These are phyloP conservation scores for Starmerella cellae DNA, from an alignment of 805 yeast species.

Conservation along the genomic window DNA sequence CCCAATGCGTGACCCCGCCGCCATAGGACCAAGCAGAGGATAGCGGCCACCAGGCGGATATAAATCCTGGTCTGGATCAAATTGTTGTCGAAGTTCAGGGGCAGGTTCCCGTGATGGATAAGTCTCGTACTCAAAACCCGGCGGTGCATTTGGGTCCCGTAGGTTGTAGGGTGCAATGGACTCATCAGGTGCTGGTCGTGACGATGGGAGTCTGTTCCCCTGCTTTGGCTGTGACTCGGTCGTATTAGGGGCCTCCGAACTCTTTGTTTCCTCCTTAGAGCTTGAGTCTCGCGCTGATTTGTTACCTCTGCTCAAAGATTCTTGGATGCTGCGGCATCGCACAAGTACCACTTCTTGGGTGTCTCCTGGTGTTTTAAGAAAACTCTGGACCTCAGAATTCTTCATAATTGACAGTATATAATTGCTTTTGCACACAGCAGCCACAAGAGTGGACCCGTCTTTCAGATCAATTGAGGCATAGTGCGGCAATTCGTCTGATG, in stretches of 20 bases:
- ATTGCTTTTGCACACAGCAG: background rate
- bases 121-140: conserved; percentile 35
- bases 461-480: background rate
- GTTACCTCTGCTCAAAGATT: no score
- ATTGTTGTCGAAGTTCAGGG: conserved; percentile 6
- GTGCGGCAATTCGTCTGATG: no score
- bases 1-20: conserved; percentile 20
- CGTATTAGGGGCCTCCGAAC: no score
- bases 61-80: conserved; percentile 30
- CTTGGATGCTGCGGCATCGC: no score
- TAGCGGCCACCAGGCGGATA: conserved; percentile 29
- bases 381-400: background rate
- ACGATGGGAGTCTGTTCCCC: no score
- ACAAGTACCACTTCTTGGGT: no score
- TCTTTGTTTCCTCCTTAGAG: no score
- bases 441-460: background rate
- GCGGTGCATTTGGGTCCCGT: conserved; percentile 25
- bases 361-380: background rate
- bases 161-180: background rate
- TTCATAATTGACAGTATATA: background rate
- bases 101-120: background rate
- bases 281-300: no score
- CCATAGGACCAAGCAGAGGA: conserved; percentile 24
- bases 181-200: no score
- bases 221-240: no score